Evolutionary conservation across 2,329 filamentous ascomycete species (phyloP).

Genomic region (Clarireedia homoeocarpa): DNA sequence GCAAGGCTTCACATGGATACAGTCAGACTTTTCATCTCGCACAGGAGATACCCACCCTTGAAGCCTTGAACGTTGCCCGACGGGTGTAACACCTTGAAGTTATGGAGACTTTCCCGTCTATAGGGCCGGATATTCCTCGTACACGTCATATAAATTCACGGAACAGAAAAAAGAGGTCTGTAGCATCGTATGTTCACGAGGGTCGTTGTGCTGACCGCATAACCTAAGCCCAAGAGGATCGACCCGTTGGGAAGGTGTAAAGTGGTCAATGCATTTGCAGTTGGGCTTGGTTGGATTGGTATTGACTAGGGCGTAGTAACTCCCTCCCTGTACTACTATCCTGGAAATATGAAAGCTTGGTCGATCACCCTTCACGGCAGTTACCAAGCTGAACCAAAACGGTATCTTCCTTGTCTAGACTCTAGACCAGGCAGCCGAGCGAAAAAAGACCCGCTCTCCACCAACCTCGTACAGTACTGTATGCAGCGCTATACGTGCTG

Average conservation of each 20-base stretch:
- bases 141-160: constrained; percentile 7
- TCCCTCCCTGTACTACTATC: constrained; percentile 12
- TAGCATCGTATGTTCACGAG: constrained; percentile 11
- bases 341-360: constrained; percentile 12
- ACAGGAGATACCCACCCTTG: not conserved
- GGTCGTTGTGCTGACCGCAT: constrained; percentile 11
- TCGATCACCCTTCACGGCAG: constrained; percentile 15
- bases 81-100: not conserved
- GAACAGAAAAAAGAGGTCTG: not conserved
- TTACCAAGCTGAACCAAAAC: constrained; percentile 14
- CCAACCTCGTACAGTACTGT: constrained; percentile 1
- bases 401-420: not conserved
- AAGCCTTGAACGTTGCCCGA: not conserved
- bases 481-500: not conserved
- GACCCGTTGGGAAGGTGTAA: constrained; percentile 4
- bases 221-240: constrained; percentile 2
- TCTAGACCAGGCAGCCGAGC: not conserved
- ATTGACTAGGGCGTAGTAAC: constrained; percentile 7
- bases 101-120: not conserved
- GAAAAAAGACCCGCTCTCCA: constrained; percentile 3
- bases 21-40: not conserved
- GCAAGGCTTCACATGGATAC: not conserved
- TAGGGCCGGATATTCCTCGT: not conserved
- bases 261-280: constrained; percentile 12
- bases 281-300: constrained; percentile 18